phyloP scores from a whole-genome alignment of 179 eudicot species.

The Beta lomatogona region DNA sequence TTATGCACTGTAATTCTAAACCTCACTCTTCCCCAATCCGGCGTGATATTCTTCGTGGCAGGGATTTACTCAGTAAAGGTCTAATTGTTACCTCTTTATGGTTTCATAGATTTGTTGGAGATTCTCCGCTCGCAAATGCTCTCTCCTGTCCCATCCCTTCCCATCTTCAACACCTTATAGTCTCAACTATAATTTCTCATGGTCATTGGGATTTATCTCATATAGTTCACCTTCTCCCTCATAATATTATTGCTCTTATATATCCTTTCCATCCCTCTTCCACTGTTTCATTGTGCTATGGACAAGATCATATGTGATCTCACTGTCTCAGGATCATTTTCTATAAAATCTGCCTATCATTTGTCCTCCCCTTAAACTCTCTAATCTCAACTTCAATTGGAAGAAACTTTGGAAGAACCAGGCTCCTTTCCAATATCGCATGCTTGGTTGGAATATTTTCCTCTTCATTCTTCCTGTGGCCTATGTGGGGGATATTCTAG shows the following conservation, averaged over 20 bases:
- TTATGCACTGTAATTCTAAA: too few relatives aligned
- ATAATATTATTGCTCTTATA: neutral
- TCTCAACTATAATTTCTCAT: neutral
- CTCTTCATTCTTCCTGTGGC: neutral
- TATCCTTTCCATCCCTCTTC: neutral
- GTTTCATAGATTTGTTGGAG: neutral
- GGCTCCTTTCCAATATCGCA: neutral
- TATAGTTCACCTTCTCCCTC: neutral
- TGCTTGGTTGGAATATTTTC: neutral
- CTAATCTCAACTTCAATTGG: neutral
- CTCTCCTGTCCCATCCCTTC: neutral
- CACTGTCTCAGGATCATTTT: neutral
- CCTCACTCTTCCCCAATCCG: too few relatives aligned
- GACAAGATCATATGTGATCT: neutral
- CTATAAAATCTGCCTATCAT: neutral
- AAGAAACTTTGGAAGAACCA: neutral
- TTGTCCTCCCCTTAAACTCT: neutral
- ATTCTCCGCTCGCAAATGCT: neutral
- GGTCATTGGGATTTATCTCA: neutral
- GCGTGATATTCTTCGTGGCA: too few relatives aligned
- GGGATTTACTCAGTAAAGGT: neutral
- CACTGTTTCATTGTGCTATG: fast-evolving
- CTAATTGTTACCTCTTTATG: neutral
- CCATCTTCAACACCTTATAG: neutral
- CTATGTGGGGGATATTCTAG: too few relatives aligned